Percentiles rank a stretch among this genome's conserved stretches.
Conservation (phyloP, 1,284 basidiomycete genomes). For the Sparassis latifolia region DNA sequence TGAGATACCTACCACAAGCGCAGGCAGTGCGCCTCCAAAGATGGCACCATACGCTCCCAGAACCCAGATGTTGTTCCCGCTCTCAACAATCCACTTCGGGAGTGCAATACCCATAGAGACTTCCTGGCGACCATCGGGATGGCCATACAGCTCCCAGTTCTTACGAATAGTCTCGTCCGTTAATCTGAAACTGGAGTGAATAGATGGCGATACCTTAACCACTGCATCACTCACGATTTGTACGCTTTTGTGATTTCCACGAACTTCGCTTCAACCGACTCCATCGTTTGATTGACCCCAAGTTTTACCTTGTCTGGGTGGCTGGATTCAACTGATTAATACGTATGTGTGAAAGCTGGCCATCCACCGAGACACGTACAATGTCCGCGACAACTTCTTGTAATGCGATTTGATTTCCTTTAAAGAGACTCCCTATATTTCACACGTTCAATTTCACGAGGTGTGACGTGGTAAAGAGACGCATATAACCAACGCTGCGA, state of each 20-base stretch:
- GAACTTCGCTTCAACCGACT: slow-evolving; percentile 85
- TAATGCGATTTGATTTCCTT: slow-evolving; percentile 97
- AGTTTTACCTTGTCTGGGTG: slow-evolving; percentile 97
- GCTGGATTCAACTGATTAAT: slow-evolving; percentile 34
- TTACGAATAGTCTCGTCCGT: slow-evolving; percentile 92
- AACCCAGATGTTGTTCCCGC: slow-evolving; percentile 89
- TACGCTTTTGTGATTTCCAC: slow-evolving; percentile 97
- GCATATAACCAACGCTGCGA: slow-evolving; percentile 39
- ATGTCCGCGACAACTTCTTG: slow-evolving; percentile 88
- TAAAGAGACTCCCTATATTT: slow-evolving; percentile 54
- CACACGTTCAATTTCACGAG: neutral
- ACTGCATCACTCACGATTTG: slow-evolving; percentile 63
- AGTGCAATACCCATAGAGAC: slow-evolving; percentile 95
- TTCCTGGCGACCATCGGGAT: slow-evolving; percentile 96
- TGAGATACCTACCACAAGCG: slow-evolving; percentile 59
- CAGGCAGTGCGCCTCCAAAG: slow-evolving; percentile 84
- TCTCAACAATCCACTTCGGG: slow-evolving; percentile 91
- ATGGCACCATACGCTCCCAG: slow-evolving; percentile 84
- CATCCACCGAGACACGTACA: slow-evolving; percentile 43
- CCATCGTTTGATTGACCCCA: slow-evolving; percentile 79
- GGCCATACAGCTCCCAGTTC: slow-evolving; percentile 89
- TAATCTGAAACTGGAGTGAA: slow-evolving; percentile 39
- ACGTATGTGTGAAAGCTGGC: neutral
- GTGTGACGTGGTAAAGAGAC: neutral
- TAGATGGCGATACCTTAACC: no score